Evolutionary conservation across 345 rosid species (phyloP).

Genomic region (Citrus glauca): DNA sequence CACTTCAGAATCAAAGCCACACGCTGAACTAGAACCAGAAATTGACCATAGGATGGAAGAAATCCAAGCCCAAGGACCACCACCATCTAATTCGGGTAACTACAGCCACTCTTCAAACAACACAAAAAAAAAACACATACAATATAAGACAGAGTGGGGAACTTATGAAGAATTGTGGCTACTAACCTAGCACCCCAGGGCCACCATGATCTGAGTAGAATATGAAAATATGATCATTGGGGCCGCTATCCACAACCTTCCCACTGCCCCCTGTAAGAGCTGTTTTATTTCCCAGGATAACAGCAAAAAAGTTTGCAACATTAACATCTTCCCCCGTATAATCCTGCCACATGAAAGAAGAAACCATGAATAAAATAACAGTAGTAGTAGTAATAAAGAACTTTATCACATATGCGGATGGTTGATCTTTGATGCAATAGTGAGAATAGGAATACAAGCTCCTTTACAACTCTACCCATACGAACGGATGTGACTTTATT

Average conservation of each 20-base stretch:
- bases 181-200: conserved; percentile 93
- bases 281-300: conserved; percentile 77
- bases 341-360: conserved; percentile 50
- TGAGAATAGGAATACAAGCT: background rate
- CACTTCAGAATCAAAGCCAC: background rate
- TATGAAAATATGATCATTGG: conserved; percentile 87
- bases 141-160: too few species aligned
- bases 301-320: conserved; percentile 75
- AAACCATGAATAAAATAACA: background rate
- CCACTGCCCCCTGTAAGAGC: conserved; percentile 86
- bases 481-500: background rate
- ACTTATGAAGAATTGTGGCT: background rate
- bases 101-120: background rate
- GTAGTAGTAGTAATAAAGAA: background rate
- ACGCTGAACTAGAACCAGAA: background rate
- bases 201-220: conserved; percentile 91
- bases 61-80: background rate
- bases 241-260: conserved; percentile 89
- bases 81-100: background rate
- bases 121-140: background rate
- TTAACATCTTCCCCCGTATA: conserved; percentile 78
- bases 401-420: too few species aligned
- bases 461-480: background rate
- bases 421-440: background rate
- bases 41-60: background rate